A percentile compares a stretch with the other conserved stretches of the same genome.
Conservation (phyloP, 164 flowering plant genomes). For the Vitis labrusca region DNA sequence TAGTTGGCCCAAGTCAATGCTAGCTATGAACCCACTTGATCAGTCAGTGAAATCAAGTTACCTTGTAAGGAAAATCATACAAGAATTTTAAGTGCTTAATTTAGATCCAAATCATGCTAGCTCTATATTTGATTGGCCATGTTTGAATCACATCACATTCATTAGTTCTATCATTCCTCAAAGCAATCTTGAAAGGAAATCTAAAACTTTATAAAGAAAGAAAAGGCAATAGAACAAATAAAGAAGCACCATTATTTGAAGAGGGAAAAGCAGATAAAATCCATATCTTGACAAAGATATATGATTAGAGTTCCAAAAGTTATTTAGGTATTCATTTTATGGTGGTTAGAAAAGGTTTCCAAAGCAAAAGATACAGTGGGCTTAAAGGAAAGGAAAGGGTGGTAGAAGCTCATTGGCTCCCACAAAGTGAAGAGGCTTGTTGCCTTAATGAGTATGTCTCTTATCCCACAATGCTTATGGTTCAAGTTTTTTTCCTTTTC, state of each 20-base stretch:
- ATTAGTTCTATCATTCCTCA: too few relatives aligned
- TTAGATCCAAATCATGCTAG: too few relatives aligned
- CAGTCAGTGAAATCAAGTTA: too few relatives aligned
- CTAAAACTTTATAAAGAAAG: not conserved
- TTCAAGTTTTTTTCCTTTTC: constrained; percentile 11
- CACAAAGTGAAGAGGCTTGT: constrained; percentile 19
- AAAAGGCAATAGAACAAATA: not conserved
- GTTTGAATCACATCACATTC: too few relatives aligned
- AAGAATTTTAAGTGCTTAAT: too few relatives aligned
- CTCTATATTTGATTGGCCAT: too few relatives aligned
- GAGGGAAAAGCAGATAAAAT: constrained; percentile 6
- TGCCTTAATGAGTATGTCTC: constrained; percentile 29
- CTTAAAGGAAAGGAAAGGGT: constrained; percentile 6
- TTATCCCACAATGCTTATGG: constrained; percentile 13
- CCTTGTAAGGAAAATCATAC: too few relatives aligned
- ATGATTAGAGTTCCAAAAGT: constrained; percentile 25
- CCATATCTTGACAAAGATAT: constrained; percentile 23
- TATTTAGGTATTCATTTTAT: constrained; percentile 15
- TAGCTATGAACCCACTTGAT: too few relatives aligned
- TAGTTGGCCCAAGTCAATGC: too few relatives aligned
- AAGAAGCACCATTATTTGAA: constrained; percentile 10
- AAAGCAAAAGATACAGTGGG: constrained; percentile 15
- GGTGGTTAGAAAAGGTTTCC: constrained; percentile 24
- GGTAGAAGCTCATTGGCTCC: constrained; percentile 14
- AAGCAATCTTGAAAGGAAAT: too few relatives aligned